These are phyloP conservation scores for Mycena amicta DNA, from an alignment of 768 basidiomycete genomes.

Conservation along the genomic window DNA sequence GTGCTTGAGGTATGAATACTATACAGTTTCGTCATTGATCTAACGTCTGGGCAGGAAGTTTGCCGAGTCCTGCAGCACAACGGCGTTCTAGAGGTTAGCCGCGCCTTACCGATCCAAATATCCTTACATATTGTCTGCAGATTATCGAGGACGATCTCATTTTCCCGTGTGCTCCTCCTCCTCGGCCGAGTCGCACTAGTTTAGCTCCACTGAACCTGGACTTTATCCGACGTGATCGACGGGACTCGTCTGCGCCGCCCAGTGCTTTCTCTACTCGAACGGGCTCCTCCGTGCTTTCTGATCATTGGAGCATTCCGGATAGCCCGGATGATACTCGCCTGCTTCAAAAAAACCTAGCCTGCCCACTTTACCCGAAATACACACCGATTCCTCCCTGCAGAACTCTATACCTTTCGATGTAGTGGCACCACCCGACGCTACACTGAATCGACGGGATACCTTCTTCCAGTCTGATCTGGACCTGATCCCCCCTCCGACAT, in stretches of 20 bases:
- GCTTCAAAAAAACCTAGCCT: constrained; percentile 27
- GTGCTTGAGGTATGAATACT: constrained; percentile 54
- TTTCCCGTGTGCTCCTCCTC: constrained; percentile 52
- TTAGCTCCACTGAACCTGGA: constrained; percentile 23
- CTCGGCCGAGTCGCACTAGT: constrained; percentile 18
- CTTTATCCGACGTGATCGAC: constrained; percentile 21
- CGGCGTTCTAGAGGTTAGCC: constrained; percentile 63
- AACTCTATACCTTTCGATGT: constrained; percentile 18
- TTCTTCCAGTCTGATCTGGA: constrained; percentile 15
- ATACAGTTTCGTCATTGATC: constrained; percentile 9
- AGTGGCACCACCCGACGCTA: constrained; percentile 17
- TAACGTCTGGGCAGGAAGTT: constrained; percentile 51
- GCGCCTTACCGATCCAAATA: constrained; percentile 1
- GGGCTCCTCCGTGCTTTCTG: constrained; percentile 28
- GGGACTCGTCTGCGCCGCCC: constrained; percentile 22
- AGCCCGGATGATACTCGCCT: constrained; percentile 23
- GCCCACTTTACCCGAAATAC: constrained; percentile 28
- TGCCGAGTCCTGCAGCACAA: constrained; percentile 65
- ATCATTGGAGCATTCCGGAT: constrained; percentile 23
- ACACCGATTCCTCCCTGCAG: constrained; percentile 15
- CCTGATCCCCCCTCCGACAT: constrained; percentile 6
- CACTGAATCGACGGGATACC: constrained; percentile 17
- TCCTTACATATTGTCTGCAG: constrained; percentile 35
- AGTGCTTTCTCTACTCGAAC: constrained; percentile 26
- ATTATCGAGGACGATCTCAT: constrained; percentile 75